These are phyloP conservation scores for Diplotaxis tenuifolia DNA, from an alignment of 345 rosid genomes.

Conservation along the genomic window DNA sequence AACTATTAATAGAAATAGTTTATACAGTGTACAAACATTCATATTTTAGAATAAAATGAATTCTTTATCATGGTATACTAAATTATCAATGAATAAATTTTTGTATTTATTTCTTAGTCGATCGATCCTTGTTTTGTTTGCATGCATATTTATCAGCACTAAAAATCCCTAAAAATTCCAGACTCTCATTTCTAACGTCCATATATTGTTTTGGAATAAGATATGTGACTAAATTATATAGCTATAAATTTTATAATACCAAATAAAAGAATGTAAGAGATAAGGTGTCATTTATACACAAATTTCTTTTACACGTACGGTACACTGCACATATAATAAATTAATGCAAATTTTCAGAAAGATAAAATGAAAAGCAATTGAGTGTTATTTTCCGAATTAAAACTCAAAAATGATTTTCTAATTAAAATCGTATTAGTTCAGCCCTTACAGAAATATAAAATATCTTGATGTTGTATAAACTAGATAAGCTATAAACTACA, in stretches of 20 bases:
- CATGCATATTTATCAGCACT: background rate
- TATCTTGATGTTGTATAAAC: background rate
- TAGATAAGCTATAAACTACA: background rate
- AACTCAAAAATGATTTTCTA: background rate
- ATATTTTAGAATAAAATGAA: background rate
- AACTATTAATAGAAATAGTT: background rate
- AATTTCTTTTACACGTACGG: background rate
- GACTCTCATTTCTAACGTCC: background rate
- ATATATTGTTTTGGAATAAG: background rate
- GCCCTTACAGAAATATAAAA: background rate
- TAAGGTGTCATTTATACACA: background rate
- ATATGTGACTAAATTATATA: background rate
- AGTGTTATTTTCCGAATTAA: background rate
- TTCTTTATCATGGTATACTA: background rate
- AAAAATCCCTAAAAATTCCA: background rate
- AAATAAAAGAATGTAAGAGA: background rate
- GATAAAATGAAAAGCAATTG: background rate
- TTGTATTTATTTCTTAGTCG: background rate
- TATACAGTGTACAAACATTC: background rate
- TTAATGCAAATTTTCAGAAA: background rate
- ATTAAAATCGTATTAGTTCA: background rate
- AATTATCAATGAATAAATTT: background rate
- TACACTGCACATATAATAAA: background rate
- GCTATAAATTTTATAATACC: background rate
- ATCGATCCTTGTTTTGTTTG: background rate